Evolutionary conservation across 768 basidiomycete genomes (phyloP), one percentile per base, ranked within the genome.

Genomic region (Astraeus odoratus): DNA sequence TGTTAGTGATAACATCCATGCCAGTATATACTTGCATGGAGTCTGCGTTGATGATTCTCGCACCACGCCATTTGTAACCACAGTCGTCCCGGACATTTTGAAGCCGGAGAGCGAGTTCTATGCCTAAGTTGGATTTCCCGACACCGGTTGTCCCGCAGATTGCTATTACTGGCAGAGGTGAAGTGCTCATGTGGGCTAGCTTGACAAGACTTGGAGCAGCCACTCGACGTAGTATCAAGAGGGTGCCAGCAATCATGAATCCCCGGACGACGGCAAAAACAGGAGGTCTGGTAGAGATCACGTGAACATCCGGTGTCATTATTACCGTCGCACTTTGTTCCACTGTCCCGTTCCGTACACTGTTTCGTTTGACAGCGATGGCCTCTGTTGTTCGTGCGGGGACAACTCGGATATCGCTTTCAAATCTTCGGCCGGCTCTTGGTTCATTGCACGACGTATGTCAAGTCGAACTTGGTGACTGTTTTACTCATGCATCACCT

Each of bases 11-110:
- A 41, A 94, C 70, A 64, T 96, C 86, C 63, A 98, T 76, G 0
- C 95, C 95, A 15, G 72, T 71, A 63, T 97, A 98, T 10, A 92
- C 83, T 64, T 99, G 96, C 95, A 99, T 97, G 10, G 95, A 81
- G 65, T 99, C 96, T 8, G 94, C 90, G 59, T 97, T 98, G 59
- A 99, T 83, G 53, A 98, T 75, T 57, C 81, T 79, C 7, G 81
- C 83, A 10, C 80, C 78, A 12, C 63, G 66, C 75, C 80, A 84
- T 37, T 66, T 62, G 23, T 46, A 24, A 20, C 38, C 30, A 15
- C 44, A 27, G 18, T 16, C 5, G 31, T 51, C 49, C 35, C 48
- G 49, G 51, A 54, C 54, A 35, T 70, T 62, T 9, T 72, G 59
- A 19, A 84, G 61, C 47, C 70, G 72, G 26, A 81, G 72, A 20